Base-by-base conservation (phyloP, 2,329 filamentous ascomycete genomes). In the Pyrenochaeta sp. region DNA sequence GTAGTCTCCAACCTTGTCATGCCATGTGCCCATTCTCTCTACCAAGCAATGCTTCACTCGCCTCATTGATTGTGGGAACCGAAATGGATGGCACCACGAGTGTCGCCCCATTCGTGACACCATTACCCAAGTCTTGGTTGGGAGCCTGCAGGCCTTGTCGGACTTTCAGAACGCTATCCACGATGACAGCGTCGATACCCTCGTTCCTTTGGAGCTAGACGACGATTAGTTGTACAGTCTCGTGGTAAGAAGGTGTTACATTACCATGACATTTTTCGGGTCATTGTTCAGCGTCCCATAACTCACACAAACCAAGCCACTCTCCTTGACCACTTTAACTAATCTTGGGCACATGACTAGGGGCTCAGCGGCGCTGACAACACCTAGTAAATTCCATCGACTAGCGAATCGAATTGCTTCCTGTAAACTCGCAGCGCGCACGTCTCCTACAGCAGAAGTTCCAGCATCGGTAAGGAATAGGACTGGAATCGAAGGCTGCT, bases 181-280 rank as follows among this genome's bases (percentile, higher is more conserved):
- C 95, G 70, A 99, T 99, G 48, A 99, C 94, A 1, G 95, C 95
- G 72, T 99, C 95, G 57, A 99, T 97, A 42, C 95, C 94, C 77
- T 97, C 91, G 49, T 91, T 90, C 9, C 96, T 91, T 87, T 99
- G 95, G 59, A 89, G 80, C 88, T 93, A 71, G 62, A 64, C 45
- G 9, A 60, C n/a, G 1, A 2, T 46, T 65, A 11, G 64, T 45
- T n/a, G 18, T 15, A 17, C 10, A 6, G 35, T 17, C 27, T 23
- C 4, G n/a, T 18, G 32, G n/a, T 15, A 4, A 1, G 7, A 18
- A 35, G 31, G 35, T 36, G 36, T 21, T 14, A 35, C 46, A 87
- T 76, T 83, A 95, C 91, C 82, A 94, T 88, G 31, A 97, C 93
- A 77, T 96, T 89, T 17, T 85, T 81, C 0, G 91, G 85, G 45